Conservation (phyloP, 352 stramenopile genomes). For the Phytophthora litchii region DNA sequence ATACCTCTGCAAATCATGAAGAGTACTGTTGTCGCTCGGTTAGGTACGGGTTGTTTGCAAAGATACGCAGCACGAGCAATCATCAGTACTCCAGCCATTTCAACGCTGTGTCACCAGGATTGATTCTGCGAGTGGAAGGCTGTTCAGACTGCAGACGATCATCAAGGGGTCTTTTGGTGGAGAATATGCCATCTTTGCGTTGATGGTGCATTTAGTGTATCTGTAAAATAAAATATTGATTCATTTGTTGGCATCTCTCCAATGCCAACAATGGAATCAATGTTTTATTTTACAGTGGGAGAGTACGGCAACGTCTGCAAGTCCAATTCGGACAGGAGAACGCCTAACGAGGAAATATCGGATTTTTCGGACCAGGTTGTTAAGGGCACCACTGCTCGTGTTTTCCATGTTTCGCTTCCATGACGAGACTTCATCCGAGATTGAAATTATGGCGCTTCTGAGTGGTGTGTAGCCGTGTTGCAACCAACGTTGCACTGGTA, state of each 20-base stretch:
- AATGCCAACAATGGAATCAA: too few species aligned
- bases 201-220: too few species aligned
- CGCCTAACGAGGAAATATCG: constrained; percentile 40
- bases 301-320: constrained; percentile 25
- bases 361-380: constrained; percentile 25
- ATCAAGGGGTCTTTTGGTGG: too few species aligned
- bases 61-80: constrained; percentile 9
- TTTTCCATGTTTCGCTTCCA: constrained; percentile 11
- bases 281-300: too few species aligned
- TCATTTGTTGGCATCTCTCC: too few species aligned
- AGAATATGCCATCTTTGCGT: too few species aligned
- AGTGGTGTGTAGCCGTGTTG: constrained; percentile 6
- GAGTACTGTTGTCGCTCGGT: background rate
- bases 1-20: constrained; percentile 4
- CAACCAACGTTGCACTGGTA: constrained; percentile 8
- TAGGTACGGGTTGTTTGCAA: constrained; percentile 13
- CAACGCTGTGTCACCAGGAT: background rate
- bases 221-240: too few species aligned
- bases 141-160: too few species aligned
- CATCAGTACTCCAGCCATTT: constrained; percentile 2
- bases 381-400: background rate
- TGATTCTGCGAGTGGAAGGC: too few species aligned
- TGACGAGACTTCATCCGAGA: background rate
- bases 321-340: constrained; percentile 34
- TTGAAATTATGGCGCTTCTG: constrained; percentile 8